Percentiles rank a stretch among this genome's conserved stretches.
These are phyloP conservation scores for Oryza glaberrima DNA, from an alignment of 176 grass and related monocot species.

Conservation along the genomic window DNA sequence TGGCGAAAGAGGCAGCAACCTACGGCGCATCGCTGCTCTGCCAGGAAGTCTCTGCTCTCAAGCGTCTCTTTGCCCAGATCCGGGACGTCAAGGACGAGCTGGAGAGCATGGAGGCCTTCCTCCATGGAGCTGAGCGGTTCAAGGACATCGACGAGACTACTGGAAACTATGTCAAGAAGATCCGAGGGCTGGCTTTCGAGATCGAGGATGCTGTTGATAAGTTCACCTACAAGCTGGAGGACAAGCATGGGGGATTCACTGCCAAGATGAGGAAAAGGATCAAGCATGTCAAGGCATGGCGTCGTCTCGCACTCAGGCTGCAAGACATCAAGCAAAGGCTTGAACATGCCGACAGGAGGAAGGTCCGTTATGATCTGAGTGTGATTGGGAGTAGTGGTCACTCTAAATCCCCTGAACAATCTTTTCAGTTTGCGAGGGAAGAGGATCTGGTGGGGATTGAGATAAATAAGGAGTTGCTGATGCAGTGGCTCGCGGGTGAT, in stretches of 20 bases:
- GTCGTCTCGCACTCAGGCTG: not conserved
- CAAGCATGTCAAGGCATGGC: not conserved
- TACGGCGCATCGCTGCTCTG: not conserved
- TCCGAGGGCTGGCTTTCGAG: not conserved
- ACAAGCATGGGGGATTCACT: constrained; percentile 9
- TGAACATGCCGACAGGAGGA: not conserved
- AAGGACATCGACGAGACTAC: not conserved
- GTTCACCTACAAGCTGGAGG: constrained; percentile 15
- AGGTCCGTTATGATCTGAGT: not conserved
- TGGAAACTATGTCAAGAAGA: constrained; percentile 12
- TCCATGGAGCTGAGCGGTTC: not conserved
- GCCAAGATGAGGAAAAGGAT: not conserved
- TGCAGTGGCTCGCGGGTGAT: not conserved
- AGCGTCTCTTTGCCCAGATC: not conserved
- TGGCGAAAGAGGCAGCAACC: not conserved
- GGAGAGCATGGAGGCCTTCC: constrained; percentile 20
- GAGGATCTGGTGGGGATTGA: constrained; percentile 3
- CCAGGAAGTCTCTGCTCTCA: not conserved
- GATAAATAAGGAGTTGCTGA: not conserved
- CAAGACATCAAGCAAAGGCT: not conserved
- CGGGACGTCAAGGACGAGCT: constrained; percentile 6
- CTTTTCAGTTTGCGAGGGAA: not conserved
- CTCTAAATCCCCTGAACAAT: not conserved
- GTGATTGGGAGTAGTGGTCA: rapidly evolving
- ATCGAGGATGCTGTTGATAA: constrained; percentile 24